These are phyloP conservation scores for Sicyos baderoa DNA, from an alignment of 306 rosid species.

Conservation along the genomic window DNA sequence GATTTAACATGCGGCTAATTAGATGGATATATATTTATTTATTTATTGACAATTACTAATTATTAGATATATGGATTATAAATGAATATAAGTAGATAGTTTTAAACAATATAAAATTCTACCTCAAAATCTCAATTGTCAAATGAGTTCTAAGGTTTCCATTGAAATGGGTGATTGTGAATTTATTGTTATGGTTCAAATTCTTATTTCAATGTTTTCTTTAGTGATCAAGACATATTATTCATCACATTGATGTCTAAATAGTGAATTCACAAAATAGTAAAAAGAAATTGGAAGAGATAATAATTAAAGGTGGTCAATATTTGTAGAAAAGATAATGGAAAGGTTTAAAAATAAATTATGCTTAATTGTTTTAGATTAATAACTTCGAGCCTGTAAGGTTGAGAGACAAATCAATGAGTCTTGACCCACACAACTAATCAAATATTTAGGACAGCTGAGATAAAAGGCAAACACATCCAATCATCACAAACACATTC, in stretches of 20 bases:
- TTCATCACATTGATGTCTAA: not conserved
- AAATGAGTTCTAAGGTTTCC: too few relatives aligned
- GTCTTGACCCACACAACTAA: conserved; percentile 14
- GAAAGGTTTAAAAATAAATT: not conserved
- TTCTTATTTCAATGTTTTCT: too few relatives aligned
- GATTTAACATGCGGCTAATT: not conserved
- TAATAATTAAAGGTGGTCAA: conserved; percentile 7
- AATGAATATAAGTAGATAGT: too few relatives aligned
- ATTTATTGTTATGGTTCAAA: too few relatives aligned
- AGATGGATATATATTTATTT: not conserved
- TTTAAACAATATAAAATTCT: too few relatives aligned
- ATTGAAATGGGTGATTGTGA: too few relatives aligned
- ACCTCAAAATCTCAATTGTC: too few relatives aligned
- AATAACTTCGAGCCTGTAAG: not conserved
- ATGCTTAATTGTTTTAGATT: not conserved
- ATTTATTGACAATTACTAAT: too few relatives aligned
- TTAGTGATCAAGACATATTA: not conserved
- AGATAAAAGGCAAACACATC: conserved; percentile 13
- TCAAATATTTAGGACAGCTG: conserved; percentile 13
- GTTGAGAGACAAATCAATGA: conserved; percentile 1
- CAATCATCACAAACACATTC: conserved; percentile 18
- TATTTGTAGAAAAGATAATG: not conserved
- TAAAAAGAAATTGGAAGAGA: not conserved
- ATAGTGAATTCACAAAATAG: not conserved
- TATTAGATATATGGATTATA: too few relatives aligned